Conservation (phyloP, 2,329 filamentous ascomycete genomes). For the Ceratocystis cubensis region DNA sequence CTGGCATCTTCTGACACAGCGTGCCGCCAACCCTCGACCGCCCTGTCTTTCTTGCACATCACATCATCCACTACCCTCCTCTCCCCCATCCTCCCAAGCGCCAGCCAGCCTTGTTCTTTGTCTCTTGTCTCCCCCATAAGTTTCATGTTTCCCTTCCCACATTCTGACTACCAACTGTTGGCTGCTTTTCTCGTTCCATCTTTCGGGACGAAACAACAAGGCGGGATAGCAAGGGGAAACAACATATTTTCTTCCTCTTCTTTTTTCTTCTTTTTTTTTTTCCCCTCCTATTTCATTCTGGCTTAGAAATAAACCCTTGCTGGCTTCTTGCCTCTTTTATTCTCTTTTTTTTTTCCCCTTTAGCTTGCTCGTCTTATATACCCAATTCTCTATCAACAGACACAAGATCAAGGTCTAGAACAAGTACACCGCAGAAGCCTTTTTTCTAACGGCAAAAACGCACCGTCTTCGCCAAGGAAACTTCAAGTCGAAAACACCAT, state of each 20-base stretch:
- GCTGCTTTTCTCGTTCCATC: background rate
- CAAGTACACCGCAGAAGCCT: too few relatives aligned
- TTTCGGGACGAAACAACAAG: conserved; percentile 10
- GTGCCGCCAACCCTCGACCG: background rate
- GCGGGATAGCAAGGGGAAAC: conserved; percentile 1
- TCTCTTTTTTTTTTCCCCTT: background rate
- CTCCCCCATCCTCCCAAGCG: background rate
- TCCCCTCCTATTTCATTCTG: background rate
- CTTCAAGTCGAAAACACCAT: background rate
- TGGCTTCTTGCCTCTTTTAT: background rate
- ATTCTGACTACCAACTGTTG: background rate
- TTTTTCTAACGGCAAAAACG: background rate
- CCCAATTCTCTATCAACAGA: too few relatives aligned
- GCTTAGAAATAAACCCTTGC: background rate
- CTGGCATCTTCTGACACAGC: background rate
- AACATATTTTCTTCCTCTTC: background rate
- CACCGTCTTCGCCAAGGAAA: background rate
- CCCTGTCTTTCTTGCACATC: background rate
- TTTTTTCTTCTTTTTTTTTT: background rate
- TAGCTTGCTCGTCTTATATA: background rate
- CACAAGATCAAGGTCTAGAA: too few relatives aligned
- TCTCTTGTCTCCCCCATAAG: conserved; percentile 3
- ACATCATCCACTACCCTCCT: background rate
- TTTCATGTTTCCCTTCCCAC: conserved; percentile 8
- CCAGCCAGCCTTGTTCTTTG: background rate